Evolutionary conservation across 1,284 basidiomycete species (phyloP).

Genomic region (Spongispora temasekensis): DNA sequence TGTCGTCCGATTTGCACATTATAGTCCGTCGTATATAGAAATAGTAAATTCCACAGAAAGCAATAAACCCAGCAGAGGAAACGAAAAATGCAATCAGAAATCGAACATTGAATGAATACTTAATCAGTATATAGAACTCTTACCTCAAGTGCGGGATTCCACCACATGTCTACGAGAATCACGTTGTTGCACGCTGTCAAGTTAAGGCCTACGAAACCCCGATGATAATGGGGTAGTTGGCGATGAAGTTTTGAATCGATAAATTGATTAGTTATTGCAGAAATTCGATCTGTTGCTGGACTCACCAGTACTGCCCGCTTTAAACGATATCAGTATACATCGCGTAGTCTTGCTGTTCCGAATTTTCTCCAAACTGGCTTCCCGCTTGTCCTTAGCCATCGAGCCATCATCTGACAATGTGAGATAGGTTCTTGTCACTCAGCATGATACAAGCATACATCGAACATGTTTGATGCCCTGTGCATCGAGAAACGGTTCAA

Average conservation of each 20-base stretch:
- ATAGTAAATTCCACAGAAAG: neutral
- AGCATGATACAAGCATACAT: constrained; percentile 60
- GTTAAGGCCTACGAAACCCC: constrained; percentile 68
- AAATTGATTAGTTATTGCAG: constrained; percentile 13
- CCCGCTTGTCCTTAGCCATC: constrained; percentile 78
- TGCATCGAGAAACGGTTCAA: constrained; percentile 79
- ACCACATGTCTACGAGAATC: constrained; percentile 93
- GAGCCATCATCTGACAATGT: constrained; percentile 75
- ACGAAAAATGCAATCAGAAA: neutral
- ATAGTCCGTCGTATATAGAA: neutral
- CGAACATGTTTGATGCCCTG: constrained; percentile 75
- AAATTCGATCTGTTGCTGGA: constrained; percentile 5
- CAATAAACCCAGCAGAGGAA: neutral
- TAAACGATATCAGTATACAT: constrained; percentile 95
- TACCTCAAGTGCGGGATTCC: constrained; percentile 88
- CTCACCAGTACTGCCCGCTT: constrained; percentile 87
- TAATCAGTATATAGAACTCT: constrained; percentile 18
- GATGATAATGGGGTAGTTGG: neutral
- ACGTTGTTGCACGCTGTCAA: constrained; percentile 94
- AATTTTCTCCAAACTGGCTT: constrained; percentile 75
- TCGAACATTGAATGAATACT: neutral
- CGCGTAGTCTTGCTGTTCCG: constrained; percentile 56
- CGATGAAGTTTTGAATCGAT: neutral
- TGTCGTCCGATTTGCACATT: constrained; percentile 24
- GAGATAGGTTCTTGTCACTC: constrained; percentile 3